phyloP scores from a whole-genome alignment of 164 flowering plant genomes.

The Chimonanthus praecox region DNA sequence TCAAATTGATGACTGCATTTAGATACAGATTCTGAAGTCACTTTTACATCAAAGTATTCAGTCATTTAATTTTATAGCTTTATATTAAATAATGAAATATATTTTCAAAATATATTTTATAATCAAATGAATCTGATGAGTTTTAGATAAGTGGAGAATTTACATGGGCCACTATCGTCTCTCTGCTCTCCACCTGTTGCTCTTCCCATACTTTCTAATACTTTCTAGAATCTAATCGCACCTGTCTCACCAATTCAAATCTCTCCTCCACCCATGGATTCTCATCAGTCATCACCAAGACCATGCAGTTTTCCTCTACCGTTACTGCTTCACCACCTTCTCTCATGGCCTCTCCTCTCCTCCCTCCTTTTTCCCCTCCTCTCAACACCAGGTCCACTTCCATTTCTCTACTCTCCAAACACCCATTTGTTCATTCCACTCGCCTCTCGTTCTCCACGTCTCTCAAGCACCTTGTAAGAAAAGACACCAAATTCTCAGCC shows the following conservation, averaged over 20 bases:
- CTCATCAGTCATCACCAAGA: background rate
- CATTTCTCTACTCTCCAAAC: conserved; percentile 2
- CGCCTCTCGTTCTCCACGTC: background rate
- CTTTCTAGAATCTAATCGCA: conserved; percentile 7
- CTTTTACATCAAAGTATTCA: too few relatives aligned
- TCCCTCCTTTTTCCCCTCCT: conserved; percentile 1
- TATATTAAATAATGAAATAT: too few relatives aligned
- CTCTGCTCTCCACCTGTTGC: background rate
- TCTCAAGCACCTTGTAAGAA: background rate
- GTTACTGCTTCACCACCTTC: background rate
- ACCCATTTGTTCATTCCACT: background rate
- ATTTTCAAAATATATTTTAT: too few relatives aligned
- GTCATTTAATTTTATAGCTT: too few relatives aligned
- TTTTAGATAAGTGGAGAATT: background rate
- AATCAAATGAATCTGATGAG: too few relatives aligned
- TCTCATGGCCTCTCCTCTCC: conserved; percentile 1
- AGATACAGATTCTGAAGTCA: too few relatives aligned
- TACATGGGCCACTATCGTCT: background rate
- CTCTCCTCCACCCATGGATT: conserved; percentile 2
- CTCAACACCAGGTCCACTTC: background rate
- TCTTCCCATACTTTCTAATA: conserved; percentile 9
- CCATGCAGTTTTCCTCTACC: background rate
- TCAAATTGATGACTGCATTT: too few relatives aligned
- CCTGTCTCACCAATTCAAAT: background rate
- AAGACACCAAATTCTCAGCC: conserved; percentile 1